Evolutionary conservation across 2,329 filamentous ascomycete genomes (phyloP).

Genomic region (Diplodia scrobiculata): DNA sequence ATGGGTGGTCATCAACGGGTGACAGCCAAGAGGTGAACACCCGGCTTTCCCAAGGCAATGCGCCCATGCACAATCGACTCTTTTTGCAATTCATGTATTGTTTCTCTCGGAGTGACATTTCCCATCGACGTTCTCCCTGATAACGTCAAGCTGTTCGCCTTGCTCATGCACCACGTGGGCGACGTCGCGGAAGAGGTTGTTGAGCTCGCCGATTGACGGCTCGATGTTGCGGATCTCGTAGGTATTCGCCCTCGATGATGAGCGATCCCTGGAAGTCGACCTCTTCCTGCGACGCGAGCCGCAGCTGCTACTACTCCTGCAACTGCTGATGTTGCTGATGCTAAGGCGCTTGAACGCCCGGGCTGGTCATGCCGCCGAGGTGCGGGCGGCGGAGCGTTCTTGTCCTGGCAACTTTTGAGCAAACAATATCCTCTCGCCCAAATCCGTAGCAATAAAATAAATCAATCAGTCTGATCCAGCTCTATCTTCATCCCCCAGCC

Average conservation of each 20-base stretch:
- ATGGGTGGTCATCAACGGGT: too few species aligned
- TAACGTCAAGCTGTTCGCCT: conserved; percentile 85
- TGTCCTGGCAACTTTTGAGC: too few species aligned
- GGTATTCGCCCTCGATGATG: conserved; percentile 83
- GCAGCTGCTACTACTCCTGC: conserved; percentile 67
- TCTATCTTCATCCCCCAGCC: too few species aligned
- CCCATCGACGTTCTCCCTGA: conserved; percentile 83
- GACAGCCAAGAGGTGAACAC: too few species aligned
- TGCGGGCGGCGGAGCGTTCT: conserved; percentile 65
- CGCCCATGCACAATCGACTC: too few species aligned
- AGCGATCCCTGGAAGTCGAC: conserved; percentile 96
- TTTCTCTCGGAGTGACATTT: too few species aligned
- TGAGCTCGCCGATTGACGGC: conserved; percentile 90
- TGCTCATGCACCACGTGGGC: conserved; percentile 96
- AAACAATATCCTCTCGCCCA: too few species aligned
- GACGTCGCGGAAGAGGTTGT: conserved; percentile 96
- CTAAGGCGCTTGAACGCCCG: conserved; percentile 50
- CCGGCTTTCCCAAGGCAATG: too few species aligned
- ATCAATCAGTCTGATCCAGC: too few species aligned
- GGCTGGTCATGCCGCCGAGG: conserved; percentile 56
- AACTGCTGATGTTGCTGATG: conserved; percentile 47
- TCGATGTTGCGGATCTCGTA: conserved; percentile 97
- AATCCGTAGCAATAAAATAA: too few species aligned
- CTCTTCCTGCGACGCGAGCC: conserved; percentile 85
- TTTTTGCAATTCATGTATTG: too few species aligned